Evolutionary conservation across 306 rosid species (phyloP).

Genomic region (Spatholobus suberectus): DNA sequence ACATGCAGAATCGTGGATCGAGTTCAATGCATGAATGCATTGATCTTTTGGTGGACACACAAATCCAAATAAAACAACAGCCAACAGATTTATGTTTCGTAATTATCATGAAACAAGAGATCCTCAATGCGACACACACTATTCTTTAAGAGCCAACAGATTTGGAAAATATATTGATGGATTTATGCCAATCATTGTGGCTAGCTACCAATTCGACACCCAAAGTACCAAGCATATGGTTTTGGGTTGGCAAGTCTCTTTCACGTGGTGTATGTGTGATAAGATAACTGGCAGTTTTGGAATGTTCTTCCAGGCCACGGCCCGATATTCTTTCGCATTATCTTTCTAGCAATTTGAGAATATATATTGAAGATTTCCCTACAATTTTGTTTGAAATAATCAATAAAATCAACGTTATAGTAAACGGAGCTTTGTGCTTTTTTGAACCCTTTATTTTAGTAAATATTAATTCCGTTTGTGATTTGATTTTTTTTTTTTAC

Average conservation of each 20-base stretch:
- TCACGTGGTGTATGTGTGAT: too few species aligned
- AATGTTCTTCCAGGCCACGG: background rate
- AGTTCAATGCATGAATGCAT: slow-evolving; percentile 45
- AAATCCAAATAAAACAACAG: slow-evolving; percentile 40
- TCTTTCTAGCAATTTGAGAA: slow-evolving; percentile 9
- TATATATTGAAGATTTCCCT: slow-evolving; percentile 10
- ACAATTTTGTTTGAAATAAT: slow-evolving; percentile 6
- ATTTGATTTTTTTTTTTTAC: background rate
- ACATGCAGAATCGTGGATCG: slow-evolving; percentile 10
- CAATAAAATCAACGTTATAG: background rate
- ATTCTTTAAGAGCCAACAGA: slow-evolving; percentile 44
- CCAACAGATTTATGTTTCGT: slow-evolving; percentile 54
- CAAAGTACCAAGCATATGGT: slow-evolving; percentile 37
- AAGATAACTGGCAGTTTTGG: slow-evolving; percentile 32
- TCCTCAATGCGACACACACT: slow-evolving; percentile 38
- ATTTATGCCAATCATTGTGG: slow-evolving; percentile 34
- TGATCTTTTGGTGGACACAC: slow-evolving; percentile 21
- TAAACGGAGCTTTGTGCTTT: background rate
- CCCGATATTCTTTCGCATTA: slow-evolving; percentile 33
- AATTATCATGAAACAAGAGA: slow-evolving; percentile 34
- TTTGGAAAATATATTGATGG: slow-evolving; percentile 40
- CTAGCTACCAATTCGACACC: slow-evolving; percentile 32
- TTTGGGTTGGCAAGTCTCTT: slow-evolving; percentile 49
- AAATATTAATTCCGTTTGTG: background rate
- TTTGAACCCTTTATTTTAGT: background rate